Evolutionary conservation across 306 rosid genomes (phyloP), one percentile per base, ranked within the genome.

Genomic region (Glycine soja): DNA sequence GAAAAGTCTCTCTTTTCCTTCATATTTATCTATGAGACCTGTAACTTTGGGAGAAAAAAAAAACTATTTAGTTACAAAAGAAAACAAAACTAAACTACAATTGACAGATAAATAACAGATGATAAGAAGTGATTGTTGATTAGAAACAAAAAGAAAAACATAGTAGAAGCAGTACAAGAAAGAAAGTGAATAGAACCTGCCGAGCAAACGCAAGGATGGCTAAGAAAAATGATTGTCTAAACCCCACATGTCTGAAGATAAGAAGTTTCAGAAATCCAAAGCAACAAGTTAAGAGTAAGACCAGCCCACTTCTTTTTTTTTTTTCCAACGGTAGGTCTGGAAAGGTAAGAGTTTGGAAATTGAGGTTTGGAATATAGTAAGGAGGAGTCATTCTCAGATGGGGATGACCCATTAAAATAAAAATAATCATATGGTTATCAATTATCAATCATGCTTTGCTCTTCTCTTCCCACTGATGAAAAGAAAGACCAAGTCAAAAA

Each of bases 321-420:
- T n/a, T n/a, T n/a, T n/a, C n/a, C n/a, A n/a, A n/a, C n/a, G n/a
- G n/a, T n/a, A n/a, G n/a, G n/a, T n/a, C n/a, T n/a, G n/a, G n/a
- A n/a, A n/a, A n/a, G 1, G 24, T 19, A 19, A 53, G 1, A 2
- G 16, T 52, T 52, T 53, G 0, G 16, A 53, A 15, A 2, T 5
- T 63, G 75, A 76, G n/a, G 50, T 47, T 76, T 85, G 88, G 88
- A 85, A 52, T 48, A 46, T n/a, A 46, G 48, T 12, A 59, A 85
- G 30, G 72, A 79, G 69, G 46, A 68, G 85, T 88, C 89, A 43
- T 63, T 71, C 50, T 88, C 87, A 76, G 74, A 73, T 66, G 61
- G 83, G 68, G 4, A 36, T 75, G 59, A 45, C 7, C 7, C 82
- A 36, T 52, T 58, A 45, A 50, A 51, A 11, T 34, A 45, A 6